Evolutionary conservation across 2,329 filamentous ascomycete species (phyloP).

Genomic region (Botrytis hyacinthi): DNA sequence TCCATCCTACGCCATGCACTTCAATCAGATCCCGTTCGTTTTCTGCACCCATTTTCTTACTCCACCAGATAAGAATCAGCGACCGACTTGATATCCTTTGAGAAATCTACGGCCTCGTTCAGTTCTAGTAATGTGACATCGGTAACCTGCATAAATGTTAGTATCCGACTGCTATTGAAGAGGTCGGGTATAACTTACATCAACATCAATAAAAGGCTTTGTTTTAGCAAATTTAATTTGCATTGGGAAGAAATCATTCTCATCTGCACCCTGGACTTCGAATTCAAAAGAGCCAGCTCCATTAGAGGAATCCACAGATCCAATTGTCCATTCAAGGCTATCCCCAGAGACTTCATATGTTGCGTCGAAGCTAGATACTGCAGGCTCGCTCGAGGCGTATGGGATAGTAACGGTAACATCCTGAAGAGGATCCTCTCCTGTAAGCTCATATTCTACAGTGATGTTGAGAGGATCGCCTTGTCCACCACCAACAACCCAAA

Average conservation of each 20-base stretch:
- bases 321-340: constrained; percentile 90
- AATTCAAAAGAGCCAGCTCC: constrained; percentile 89
- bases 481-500: constrained; percentile 93
- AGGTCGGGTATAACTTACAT: constrained; percentile 59
- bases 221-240: constrained; percentile 83
- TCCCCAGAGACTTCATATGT: constrained; percentile 93
- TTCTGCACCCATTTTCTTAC: constrained; percentile 46
- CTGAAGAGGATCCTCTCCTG: constrained; percentile 71
- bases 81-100: constrained; percentile 74
- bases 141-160: constrained; percentile 53
- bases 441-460: constrained; percentile 94
- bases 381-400: constrained; percentile 79
- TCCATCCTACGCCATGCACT: constrained; percentile 32
- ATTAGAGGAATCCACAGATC: constrained; percentile 79
- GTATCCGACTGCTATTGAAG: constrained; percentile 21
- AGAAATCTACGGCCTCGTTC: constrained; percentile 76
- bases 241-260: constrained; percentile 98
- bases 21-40: constrained; percentile 24
- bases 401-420: constrained; percentile 89
- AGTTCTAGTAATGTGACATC: constrained; percentile 70
- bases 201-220: constrained; percentile 84
- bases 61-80: constrained; percentile 77
- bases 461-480: constrained; percentile 78
- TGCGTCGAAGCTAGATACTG: constrained; percentile 89
- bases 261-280: constrained; percentile 81